phyloP scores from a whole-genome alignment of 2,329 filamentous ascomycete genomes.

The Diaporthe ampelina region DNA sequence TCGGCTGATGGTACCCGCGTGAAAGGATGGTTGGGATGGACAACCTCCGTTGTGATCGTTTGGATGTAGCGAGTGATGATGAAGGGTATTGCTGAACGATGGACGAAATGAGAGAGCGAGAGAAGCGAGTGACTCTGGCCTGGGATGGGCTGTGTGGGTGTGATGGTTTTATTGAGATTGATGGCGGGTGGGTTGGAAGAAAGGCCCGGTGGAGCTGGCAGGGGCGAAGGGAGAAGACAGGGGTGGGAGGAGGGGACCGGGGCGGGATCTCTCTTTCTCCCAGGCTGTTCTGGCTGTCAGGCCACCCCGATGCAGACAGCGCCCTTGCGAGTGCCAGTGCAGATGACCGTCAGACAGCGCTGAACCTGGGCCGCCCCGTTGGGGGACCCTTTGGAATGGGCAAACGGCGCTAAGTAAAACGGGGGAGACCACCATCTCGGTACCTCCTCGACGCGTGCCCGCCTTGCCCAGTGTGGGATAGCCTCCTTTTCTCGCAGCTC shows the following conservation, averaged over 20 bases:
- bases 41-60: conserved; percentile 22
- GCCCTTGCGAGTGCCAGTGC: too few species aligned
- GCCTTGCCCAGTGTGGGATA: neutral
- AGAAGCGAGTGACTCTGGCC: conserved; percentile 32
- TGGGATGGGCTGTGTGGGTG: conserved; percentile 6
- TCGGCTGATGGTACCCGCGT: conserved; percentile 16
- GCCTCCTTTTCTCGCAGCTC: neutral
- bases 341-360: conserved; percentile 22
- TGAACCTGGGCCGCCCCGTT: conserved; percentile 1
- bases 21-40: conserved; percentile 11
- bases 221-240: conserved; percentile 19
- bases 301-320: too few species aligned
- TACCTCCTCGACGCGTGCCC: neutral
- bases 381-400: conserved; percentile 20
- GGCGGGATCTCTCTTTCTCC: conserved; percentile 30
- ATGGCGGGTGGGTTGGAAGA: conserved; percentile 24
- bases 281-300: conserved; percentile 28
- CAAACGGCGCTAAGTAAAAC: conserved; percentile 27
- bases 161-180: conserved; percentile 35
- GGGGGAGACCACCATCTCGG: conserved; percentile 6
- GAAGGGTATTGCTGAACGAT: conserved; percentile 23
- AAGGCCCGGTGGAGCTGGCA: conserved; percentile 12
- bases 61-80: conserved; percentile 24
- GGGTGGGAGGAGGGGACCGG: conserved; percentile 2
- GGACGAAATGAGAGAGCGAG: conserved; percentile 35